Evolutionary conservation across 495 filamentous ascomycete genomes (phyloP).

Genomic region (Darksidea phi): DNA sequence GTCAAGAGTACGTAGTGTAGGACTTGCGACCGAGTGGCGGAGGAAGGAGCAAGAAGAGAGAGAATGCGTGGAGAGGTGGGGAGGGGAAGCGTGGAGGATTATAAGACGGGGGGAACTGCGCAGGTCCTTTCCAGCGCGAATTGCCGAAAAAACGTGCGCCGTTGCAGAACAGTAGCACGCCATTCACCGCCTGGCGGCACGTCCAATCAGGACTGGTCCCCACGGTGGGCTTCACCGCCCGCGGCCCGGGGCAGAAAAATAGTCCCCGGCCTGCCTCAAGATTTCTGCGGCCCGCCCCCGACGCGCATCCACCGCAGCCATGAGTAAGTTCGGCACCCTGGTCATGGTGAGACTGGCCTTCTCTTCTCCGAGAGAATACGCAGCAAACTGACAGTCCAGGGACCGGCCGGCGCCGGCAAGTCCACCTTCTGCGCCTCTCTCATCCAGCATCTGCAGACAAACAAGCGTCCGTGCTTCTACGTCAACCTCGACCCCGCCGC

Average conservation of each 20-base stretch:
- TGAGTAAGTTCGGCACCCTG: conserved; percentile 94
- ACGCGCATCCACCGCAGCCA: conserved; percentile 42
- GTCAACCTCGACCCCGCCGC: conserved; percentile 97
- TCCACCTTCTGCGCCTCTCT: conserved; percentile 92
- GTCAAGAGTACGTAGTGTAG: conserved; percentile 19
- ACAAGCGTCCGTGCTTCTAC: conserved; percentile 89
- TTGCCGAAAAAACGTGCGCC: conserved; percentile 30
- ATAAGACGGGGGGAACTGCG: neutral
- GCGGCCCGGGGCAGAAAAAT: conserved; percentile 7
- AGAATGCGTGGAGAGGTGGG: conserved; percentile 29
- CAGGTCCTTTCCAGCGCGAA: conserved; percentile 10
- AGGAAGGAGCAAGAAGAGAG: conserved; percentile 21
- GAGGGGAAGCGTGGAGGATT: conserved; percentile 24
- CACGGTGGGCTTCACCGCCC: conserved; percentile 3
- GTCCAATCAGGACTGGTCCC: neutral
- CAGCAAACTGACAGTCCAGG: conserved; percentile 14
- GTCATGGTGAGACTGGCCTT: conserved; percentile 77
- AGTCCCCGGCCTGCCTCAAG: neutral
- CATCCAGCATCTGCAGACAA: conserved; percentile 86
- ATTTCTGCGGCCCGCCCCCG: neutral
- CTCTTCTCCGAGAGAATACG: neutral
- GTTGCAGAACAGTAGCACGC: neutral
- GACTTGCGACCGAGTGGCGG: conserved; percentile 29
- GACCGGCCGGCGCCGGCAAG: conserved; percentile 47
- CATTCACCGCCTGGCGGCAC: conserved; percentile 9